phyloP scores from a whole-genome alignment of 495 filamentous ascomycete species.

The Parathielavia hyrcaniae region DNA sequence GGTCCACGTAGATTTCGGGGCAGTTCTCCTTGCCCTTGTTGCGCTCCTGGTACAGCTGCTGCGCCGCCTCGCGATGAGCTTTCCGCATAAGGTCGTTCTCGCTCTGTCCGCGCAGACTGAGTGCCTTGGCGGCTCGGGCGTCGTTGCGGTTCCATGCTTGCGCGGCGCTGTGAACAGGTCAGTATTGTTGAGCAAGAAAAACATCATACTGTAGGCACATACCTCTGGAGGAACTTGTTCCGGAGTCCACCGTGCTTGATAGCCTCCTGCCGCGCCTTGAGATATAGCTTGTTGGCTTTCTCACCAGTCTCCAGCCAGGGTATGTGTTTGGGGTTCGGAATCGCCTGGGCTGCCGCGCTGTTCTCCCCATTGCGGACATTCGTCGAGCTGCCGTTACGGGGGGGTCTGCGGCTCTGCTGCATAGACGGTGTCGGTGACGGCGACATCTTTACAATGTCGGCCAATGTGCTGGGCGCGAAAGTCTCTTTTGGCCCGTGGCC shows the following conservation, averaged over 20 bases:
- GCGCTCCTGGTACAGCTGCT: slow-evolving; percentile 87
- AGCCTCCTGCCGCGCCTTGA: slow-evolving; percentile 87
- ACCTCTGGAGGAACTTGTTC: slow-evolving; percentile 98
- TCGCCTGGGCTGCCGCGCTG: slow-evolving; percentile 70
- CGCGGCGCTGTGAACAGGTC: slow-evolving; percentile 62
- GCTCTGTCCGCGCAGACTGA: slow-evolving; percentile 86
- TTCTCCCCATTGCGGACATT: slow-evolving; percentile 62
- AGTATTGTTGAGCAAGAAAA: slow-evolving; percentile 9
- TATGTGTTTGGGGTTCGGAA: slow-evolving; percentile 82
- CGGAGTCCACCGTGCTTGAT: slow-evolving; percentile 93
- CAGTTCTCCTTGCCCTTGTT: slow-evolving; percentile 60
- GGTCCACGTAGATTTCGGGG: slow-evolving; percentile 84
- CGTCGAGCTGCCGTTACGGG: slow-evolving; percentile 49
- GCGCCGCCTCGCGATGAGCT: slow-evolving; percentile 90
- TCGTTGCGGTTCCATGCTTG: slow-evolving; percentile 99
- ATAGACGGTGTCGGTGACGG: slow-evolving; percentile 57
- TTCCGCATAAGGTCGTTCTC: slow-evolving; percentile 97
- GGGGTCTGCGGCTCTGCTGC: slow-evolving; percentile 47
- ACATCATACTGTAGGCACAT: slow-evolving; percentile 12
- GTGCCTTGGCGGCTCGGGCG: slow-evolving; percentile 88
- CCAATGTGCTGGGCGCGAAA: slow-evolving; percentile 68
- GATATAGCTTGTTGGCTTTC: slow-evolving; percentile 82
- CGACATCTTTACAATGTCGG: slow-evolving; percentile 90
- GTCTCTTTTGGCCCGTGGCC: slow-evolving; percentile 68
- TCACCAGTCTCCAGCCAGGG: slow-evolving; percentile 97